Percentiles rank a stretch among this genome's conserved stretches.
Evolutionary conservation across 805 yeast species (phyloP).

Genomic region (Zygosaccharomyces siamensis): DNA sequence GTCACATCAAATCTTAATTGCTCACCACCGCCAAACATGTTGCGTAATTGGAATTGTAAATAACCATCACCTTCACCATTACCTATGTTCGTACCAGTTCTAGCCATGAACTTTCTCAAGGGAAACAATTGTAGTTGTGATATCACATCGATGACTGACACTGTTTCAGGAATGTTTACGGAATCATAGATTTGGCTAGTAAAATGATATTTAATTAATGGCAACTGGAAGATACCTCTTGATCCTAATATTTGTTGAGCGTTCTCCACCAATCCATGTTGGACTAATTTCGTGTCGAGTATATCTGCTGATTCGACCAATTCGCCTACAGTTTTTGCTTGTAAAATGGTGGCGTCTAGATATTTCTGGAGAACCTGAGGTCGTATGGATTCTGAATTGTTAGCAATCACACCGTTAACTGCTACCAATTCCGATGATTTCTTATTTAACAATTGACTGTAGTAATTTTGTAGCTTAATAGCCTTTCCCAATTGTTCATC

Average conservation of each 20-base stretch:
- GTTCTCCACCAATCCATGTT: slow-evolving; percentile 27
- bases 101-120: slow-evolving; percentile 67
- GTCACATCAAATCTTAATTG: slow-evolving; percentile 50
- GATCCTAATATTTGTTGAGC: slow-evolving; percentile 21
- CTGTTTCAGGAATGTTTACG: slow-evolving; percentile 4
- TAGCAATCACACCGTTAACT: slow-evolving; percentile 22
- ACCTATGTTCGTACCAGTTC: slow-evolving; percentile 93
- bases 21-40: slow-evolving; percentile 69
- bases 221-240: slow-evolving; percentile 15
- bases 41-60: slow-evolving; percentile 59
- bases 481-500: background rate
- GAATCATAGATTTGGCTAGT: slow-evolving; percentile 14
- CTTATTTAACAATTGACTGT: slow-evolving; percentile 13
- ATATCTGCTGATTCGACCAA: slow-evolving; percentile 25
- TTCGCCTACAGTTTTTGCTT: slow-evolving; percentile 25
- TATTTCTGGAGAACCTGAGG: slow-evolving; percentile 23
- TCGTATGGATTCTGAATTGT: slow-evolving; percentile 20
- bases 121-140: slow-evolving; percentile 41
- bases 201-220: slow-evolving; percentile 8
- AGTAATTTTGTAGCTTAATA: slow-evolving; percentile 5
- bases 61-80: slow-evolving; percentile 97
- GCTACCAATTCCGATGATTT: slow-evolving; percentile 25
- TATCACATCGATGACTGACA: slow-evolving; percentile 26
- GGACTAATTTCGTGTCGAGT: slow-evolving; percentile 27
- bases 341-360: slow-evolving; percentile 27